Base-by-base conservation (phyloP, 495 filamentous ascomycete species). In the Neurospora tetraspora region DNA sequence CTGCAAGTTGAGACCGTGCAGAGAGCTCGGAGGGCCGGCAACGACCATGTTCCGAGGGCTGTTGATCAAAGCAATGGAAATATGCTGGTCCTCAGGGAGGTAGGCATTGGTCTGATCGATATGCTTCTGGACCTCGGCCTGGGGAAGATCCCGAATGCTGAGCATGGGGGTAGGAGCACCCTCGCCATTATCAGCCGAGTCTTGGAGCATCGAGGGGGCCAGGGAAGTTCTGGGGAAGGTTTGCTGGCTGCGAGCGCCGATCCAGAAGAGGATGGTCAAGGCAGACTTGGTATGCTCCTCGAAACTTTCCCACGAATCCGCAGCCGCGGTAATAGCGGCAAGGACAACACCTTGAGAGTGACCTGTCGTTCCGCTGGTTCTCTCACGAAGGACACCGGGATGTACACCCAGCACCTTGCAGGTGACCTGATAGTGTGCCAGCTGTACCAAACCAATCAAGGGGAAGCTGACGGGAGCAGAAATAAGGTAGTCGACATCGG, bases 201-300 rank as follows among this genome's bases (percentile, higher is more conserved):
- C 96, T 79, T 95, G 94, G n/a, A 98, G 87, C 74, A 93, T 91
- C 2, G 88, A 89, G 1, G 96, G 96, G n/a, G 94, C 91, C 70
- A 99, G 85, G 2, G 96, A 98, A 3, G 96, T 98, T 70, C 90
- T 89, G 65, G 96, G 96, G 78, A 97, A 99, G 1, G 94, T 94
- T 80, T 99, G 96, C 79, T 99, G 96, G 80, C 95, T 97, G 75
- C 96, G 92, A n/a, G 94, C 89, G 74, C 96, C 96, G 75, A 99
- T 98, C 96, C 96, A 99, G 85, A 99, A 99, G n/a, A 99, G 91
- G 73, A 96, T 91, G 8, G 91, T 96, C 71, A 99, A 83, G 2
- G 94, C 91, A 77, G 92, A 87, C 70, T 87, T 91, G 40, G 93
- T 86, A 39, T 91, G 87, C 76, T 91, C 88, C 43, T 92, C 88